Evolutionary conservation across 768 basidiomycete species (phyloP), one percentile per base, ranked within the genome.

Genomic region (Agrocybe chaxingu): DNA sequence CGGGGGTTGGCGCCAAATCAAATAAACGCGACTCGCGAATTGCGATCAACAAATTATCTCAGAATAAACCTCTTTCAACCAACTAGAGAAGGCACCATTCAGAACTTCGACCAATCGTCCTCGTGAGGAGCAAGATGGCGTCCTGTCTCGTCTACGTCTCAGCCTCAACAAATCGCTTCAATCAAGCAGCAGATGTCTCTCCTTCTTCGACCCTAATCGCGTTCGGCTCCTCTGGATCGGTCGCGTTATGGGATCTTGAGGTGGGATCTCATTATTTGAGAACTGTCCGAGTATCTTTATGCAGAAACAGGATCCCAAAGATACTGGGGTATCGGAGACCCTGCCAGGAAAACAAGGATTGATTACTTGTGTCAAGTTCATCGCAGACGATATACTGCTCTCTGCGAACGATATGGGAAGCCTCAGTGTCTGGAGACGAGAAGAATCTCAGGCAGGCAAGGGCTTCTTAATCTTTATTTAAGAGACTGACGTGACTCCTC

Each of bases 351-450:
- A 95, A 60, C 67, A 79, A 41, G 83, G 82, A 8, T 61, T 80
- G 12, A 80, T 98, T 16, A 93, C 93, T 16, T 87, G 83, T 41
- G 77, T 94, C 40, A 82, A 81, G 40, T 94, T 92, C 60, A 56
- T 85, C 6, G 62, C 70, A 4, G 66, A 78, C 11, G 66, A 75
- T 7, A 42, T 66, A 3, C 71, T 98, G 51, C 68, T 85, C 34
- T 87, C 82, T 44, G 89, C 85, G 42, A 94, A 97, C 66, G 84
- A 90, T 50, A 76, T 74, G 52, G 96, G 96, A 2, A 64, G 66
- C 7, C 59, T 93, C 8, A 73, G 76, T 34, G 64, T 81, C 32
- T 96, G 94, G 93, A 70, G 64, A 55, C 64, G 67, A 60, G 58
- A 62, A 62, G 71, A 59, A 63, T 63, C 61, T 57, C 65, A 74